Evolutionary conservation across 192 early-diverging fungal genomes (phyloP), one percentile per base, ranked within the genome.

Genomic region (Linnemannia elongata): DNA sequence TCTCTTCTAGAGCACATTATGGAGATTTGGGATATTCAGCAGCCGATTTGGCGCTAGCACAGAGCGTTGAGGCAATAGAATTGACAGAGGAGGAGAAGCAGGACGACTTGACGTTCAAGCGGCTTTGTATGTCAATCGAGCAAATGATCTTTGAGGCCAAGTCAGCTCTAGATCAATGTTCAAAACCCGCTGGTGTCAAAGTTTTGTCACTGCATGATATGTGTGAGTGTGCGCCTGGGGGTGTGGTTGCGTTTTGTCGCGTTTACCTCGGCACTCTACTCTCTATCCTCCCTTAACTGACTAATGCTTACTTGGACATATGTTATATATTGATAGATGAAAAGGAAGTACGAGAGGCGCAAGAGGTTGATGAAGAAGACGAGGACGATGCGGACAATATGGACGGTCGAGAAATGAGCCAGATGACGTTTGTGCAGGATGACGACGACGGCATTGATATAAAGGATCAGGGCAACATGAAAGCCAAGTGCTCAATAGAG

Each of bases 61-160:
- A 76, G 68, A 85, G 74, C 27, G 78, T 85, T 4, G 78, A 79
- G 7, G 83, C 83, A 6, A 79, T 85, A 15, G 83, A 85, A 45
- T 36, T 81, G n/a, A 86, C 84, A 30, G 84, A 86, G 42, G 79
- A 41, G 7, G 84, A 86, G 44, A 76, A 63, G 36, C 78, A 81
- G n/a, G 84, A 86, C 22, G 84, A 86, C 27, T 24, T 81, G 69
- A 75, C 54, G 3, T 86, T 86, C 44, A 86, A 86, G 38, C 74
- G 84, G 42, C 75, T 86, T 27, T 86, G 84, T 35, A 22, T 74
- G 2, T 18, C 84, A 15, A 81, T 86, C 54, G 84, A 86, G 8
- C 84, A 81, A 27, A 79, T 86, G 84, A 57, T 86, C 10, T 77
- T 54, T 69, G 84, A 86, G 24, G 84, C 79, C 17, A 80, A 81